These are phyloP conservation scores for Lactarius sanguifluus DNA, from an alignment of 768 basidiomycete genomes.

Conservation along the genomic window DNA sequence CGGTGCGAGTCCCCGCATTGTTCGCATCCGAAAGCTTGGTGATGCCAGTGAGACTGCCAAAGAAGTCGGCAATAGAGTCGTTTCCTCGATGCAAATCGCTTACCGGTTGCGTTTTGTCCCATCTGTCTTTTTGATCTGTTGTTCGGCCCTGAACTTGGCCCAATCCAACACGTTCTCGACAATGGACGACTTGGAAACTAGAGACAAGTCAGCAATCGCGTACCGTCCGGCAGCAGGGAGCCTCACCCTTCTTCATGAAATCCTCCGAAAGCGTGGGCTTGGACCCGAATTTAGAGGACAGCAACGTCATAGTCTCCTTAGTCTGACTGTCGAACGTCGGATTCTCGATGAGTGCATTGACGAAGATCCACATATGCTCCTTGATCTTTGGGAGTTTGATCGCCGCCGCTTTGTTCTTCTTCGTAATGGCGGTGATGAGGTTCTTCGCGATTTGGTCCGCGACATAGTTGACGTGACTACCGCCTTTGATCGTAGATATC, in stretches of 20 bases:
- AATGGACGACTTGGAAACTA: constrained; percentile 86
- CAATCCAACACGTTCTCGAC: constrained; percentile 91
- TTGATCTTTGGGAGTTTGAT: constrained; percentile 93
- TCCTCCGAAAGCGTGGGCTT: constrained; percentile 85
- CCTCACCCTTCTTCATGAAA: constrained; percentile 91
- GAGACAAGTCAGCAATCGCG: constrained; percentile 5
- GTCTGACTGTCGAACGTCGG: constrained; percentile 99
- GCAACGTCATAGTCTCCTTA: constrained; percentile 91
- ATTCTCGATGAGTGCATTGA: constrained; percentile 95
- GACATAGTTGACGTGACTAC: constrained; percentile 84
- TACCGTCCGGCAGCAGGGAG: constrained; percentile 6
- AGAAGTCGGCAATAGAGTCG: not conserved
- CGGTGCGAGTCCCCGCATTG: constrained; percentile 86
- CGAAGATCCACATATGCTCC: constrained; percentile 98
- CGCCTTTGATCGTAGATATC: constrained; percentile 95
- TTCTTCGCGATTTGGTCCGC: constrained; percentile 89
- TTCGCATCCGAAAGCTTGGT: constrained; percentile 96
- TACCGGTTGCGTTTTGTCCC: constrained; percentile 86
- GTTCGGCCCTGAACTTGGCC: constrained; percentile 97
- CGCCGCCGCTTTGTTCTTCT: constrained; percentile 97
- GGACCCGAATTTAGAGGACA: constrained; percentile 85
- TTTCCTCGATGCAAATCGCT: constrained; percentile 29
- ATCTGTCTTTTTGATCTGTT: constrained; percentile 94
- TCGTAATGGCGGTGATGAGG: constrained; percentile 76
- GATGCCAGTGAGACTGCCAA: constrained; percentile 76